These are phyloP conservation scores for Sphenostylis stenocarpa DNA, from an alignment of 306 rosid species.

Conservation along the genomic window DNA sequence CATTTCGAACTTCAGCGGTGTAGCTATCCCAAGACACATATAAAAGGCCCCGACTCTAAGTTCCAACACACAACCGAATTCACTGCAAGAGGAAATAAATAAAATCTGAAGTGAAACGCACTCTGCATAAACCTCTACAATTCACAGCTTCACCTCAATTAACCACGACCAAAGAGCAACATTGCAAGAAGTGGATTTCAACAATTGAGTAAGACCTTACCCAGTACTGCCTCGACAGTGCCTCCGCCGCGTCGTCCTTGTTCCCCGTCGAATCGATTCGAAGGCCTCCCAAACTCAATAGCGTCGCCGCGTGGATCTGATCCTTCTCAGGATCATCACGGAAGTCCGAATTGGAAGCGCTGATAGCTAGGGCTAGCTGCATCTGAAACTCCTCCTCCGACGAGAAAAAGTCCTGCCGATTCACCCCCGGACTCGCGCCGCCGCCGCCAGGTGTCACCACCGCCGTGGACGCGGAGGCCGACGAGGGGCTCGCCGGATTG, in stretches of 20 bases:
- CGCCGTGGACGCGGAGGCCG: slow-evolving; percentile 45
- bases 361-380: slow-evolving; percentile 96
- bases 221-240: slow-evolving; percentile 93
- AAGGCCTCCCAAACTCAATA: slow-evolving; percentile 77
- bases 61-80: slow-evolving; percentile 20
- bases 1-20: slow-evolving; percentile 7
- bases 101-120: not conserved
- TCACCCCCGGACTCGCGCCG: slow-evolving; percentile 33
- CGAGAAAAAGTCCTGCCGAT: slow-evolving; percentile 68
- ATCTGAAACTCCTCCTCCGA: slow-evolving; percentile 98
- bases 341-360: slow-evolving; percentile 90
- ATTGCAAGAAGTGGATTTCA: not conserved
- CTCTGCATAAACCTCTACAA: slow-evolving; percentile 16
- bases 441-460: slow-evolving; percentile 14
- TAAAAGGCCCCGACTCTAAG: slow-evolving; percentile 23
- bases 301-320: slow-evolving; percentile 89
- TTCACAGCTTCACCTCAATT: slow-evolving; percentile 18
- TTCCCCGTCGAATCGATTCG: slow-evolving; percentile 50
- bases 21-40: slow-evolving; percentile 22
- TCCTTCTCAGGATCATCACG: slow-evolving; percentile 88
- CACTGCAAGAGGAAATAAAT: slow-evolving; percentile 6
- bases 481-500: slow-evolving; percentile 51
- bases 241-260: slow-evolving; percentile 62
- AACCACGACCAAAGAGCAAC: not conserved
- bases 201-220: slow-evolving; percentile 58